Conservation (phyloP, 2,329 filamentous ascomycete genomes). For the Clarireedia hainanense region DNA sequence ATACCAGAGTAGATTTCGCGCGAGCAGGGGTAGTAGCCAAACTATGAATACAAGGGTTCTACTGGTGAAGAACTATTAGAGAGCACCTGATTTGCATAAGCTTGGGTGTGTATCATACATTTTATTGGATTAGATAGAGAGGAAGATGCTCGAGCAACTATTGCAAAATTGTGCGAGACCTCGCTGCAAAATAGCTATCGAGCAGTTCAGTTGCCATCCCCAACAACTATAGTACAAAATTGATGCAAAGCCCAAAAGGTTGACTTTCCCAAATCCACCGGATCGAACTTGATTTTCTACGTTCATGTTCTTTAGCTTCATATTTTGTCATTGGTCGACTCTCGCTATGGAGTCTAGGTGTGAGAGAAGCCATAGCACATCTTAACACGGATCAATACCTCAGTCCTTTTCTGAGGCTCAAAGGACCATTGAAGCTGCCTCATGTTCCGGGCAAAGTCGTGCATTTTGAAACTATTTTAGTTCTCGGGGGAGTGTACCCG, state of each 20-base stretch:
- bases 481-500: neutral
- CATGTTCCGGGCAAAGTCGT: neutral
- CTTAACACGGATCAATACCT: neutral
- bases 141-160: neutral
- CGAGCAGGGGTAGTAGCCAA: neutral
- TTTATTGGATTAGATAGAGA: neutral
- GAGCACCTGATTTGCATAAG: neutral
- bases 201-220: neutral
- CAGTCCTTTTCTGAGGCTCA: neutral
- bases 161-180: neutral
- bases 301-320: neutral
- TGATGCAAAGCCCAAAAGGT: neutral
- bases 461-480: neutral
- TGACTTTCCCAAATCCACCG: neutral
- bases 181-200: neutral
- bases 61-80: neutral
- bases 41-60: neutral
- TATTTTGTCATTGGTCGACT: neutral
- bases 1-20: neutral
- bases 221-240: neutral
- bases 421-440: neutral
- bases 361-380: neutral
- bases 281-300: neutral
- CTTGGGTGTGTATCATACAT: neutral
- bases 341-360: neutral